These are phyloP conservation scores for Yamadazyma kitorensis DNA, from an alignment of 805 yeast genomes.

Conservation along the genomic window DNA sequence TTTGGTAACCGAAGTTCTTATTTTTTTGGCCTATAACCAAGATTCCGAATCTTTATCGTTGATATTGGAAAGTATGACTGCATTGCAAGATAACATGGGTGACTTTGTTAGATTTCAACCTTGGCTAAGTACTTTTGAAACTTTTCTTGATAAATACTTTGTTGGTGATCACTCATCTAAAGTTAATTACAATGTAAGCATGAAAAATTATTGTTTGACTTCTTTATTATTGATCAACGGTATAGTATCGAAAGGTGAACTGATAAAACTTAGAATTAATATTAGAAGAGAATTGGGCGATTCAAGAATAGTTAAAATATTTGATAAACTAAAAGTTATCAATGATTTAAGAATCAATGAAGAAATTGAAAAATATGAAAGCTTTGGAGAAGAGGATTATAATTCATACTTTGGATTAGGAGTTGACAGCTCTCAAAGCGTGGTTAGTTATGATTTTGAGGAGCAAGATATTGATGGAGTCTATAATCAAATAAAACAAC, in stretches of 20 bases:
- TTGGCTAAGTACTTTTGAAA: constrained; percentile 38
- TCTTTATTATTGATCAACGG: constrained; percentile 36
- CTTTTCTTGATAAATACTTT: constrained; percentile 29
- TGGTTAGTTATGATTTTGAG: constrained; percentile 5
- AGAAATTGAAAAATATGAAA: constrained; percentile 38
- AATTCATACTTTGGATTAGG: constrained; percentile 14
- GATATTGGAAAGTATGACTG: constrained; percentile 29
- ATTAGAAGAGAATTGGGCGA: constrained; percentile 37
- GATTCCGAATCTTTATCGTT: constrained; percentile 18
- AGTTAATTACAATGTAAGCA: constrained; percentile 12
- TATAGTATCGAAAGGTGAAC: constrained; percentile 26
- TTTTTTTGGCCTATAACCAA: constrained; percentile 29
- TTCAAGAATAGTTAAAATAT: constrained; percentile 31
- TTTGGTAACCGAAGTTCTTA: constrained; percentile 39
- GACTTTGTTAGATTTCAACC: constrained; percentile 38
- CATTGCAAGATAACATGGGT: constrained; percentile 34
- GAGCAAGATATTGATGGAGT: constrained; percentile 13
- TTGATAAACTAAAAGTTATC: constrained; percentile 32
- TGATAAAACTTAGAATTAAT: constrained; percentile 24
- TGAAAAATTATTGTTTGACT: constrained; percentile 33
- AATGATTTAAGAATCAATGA: constrained; percentile 30
- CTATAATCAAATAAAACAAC: constrained; percentile 10
- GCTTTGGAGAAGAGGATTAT: constrained; percentile 39
- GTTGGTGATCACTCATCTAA: constrained; percentile 13
- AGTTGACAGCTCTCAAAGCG: constrained; percentile 7